Evolutionary conservation across 345 rosid genomes (phyloP), one percentile per base, ranked within the genome.

Genomic region (Kernera saxatilis): DNA sequence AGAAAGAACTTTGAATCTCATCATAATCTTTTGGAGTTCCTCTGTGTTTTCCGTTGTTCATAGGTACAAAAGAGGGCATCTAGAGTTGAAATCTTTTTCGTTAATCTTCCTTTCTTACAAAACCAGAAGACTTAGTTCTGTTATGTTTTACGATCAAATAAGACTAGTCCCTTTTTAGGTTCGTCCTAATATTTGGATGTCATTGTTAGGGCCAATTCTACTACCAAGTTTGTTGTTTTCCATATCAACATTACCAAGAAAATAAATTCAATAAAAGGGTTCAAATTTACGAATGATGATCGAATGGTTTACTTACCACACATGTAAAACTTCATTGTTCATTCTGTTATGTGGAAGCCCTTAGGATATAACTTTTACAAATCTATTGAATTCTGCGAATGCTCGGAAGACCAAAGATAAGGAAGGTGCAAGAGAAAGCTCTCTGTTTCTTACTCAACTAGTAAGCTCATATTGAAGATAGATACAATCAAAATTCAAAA

Each of bases 1-100:
- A 61, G 22, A 75, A 74, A 69, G 69, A 74, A 51, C 33, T 40
- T 40, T 74, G 56, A 74, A 50, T 66, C 33, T 13, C 41, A 44
- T 72, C 64, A 10, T 43, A 13, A 4, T 53, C 53, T 44, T 55
- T 56, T 6, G 8, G 52, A 39, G 59, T 39, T 65, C 71, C 39
- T 48, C 10, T 37, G 30, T 57, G 39, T 32, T 63, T 41, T 44
- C 22, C 13, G 8, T 37, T 57, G 67, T 74, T 74, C 67, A 73
- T 74, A 66, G 61, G 70, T 5, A 19, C 21, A 17, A 17, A 61
- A 61, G 52, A 43, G 67, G 22, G 61, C 11, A 36, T 55, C 41
- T 57, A 17, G 43, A 50, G 67, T 48, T 54, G 11, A 67, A 15
- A 53, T 49, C 67, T 46, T 58, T 32, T 14, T 35, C n/a, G n/a